Conservation (phyloP, 352 stramenopile species). For the Phytopythium sindhum region DNA sequence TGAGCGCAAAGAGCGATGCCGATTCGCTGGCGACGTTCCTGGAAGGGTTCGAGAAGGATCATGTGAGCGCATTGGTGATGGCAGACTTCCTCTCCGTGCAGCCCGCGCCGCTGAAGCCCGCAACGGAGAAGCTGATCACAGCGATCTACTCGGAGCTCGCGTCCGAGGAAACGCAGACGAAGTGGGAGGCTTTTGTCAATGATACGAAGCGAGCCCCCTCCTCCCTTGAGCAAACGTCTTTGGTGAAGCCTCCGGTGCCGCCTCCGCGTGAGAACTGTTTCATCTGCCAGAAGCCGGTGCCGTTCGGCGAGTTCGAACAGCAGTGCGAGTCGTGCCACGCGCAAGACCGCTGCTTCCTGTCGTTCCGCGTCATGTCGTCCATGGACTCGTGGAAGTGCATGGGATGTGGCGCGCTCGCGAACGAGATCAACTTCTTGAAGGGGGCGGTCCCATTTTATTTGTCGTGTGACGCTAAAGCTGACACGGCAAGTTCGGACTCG, state of each 20-base stretch:
- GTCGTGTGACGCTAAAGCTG: constrained; percentile 32
- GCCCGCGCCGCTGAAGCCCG: constrained; percentile 20
- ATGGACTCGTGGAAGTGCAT: constrained; percentile 84
- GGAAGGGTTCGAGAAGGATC: constrained; percentile 25
- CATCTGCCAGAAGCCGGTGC: constrained; percentile 60
- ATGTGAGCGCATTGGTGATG: constrained; percentile 65
- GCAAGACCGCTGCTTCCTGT: constrained; percentile 78
- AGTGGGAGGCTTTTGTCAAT: constrained; percentile 39
- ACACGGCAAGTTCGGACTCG: background rate
- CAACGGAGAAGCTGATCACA: constrained; percentile 40
- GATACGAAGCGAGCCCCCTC: constrained; percentile 12
- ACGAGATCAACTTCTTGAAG: constrained; percentile 43
- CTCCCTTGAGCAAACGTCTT: background rate
- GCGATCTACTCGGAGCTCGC: constrained; percentile 61
- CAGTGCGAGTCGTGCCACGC: constrained; percentile 54
- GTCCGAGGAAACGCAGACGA: constrained; percentile 32
- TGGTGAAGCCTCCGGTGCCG: constrained; percentile 17
- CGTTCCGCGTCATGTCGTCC: constrained; percentile 56
- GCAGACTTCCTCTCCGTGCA: constrained; percentile 79
- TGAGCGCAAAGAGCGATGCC: constrained; percentile 24
- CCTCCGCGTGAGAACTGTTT: constrained; percentile 61
- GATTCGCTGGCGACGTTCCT: constrained; percentile 24
- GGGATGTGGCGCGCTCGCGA: constrained; percentile 62
- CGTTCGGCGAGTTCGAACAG: constrained; percentile 60
- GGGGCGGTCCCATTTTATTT: constrained; percentile 62